A percentile compares a stretch with the other conserved stretches of the same genome.
These are phyloP conservation scores for Wickerhamiella vanderwaltii DNA, from an alignment of 805 yeast genomes.

Conservation along the genomic window DNA sequence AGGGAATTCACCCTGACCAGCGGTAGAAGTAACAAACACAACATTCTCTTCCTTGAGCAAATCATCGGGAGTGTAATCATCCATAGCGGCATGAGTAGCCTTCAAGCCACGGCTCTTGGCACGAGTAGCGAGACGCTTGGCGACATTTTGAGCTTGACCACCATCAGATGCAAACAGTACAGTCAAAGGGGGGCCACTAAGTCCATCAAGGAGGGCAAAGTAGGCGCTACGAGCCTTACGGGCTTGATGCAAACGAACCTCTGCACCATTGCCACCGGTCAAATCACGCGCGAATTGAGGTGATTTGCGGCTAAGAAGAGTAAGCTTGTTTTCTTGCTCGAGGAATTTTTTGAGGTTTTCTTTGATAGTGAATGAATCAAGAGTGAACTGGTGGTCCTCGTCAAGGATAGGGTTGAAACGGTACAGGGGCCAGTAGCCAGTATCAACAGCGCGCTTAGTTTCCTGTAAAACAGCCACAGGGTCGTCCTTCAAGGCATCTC, in stretches of 20 bases:
- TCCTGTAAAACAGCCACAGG: constrained; percentile 69
- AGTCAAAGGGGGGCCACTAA: constrained; percentile 84
- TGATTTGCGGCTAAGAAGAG: constrained; percentile 54
- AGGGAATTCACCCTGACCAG: constrained; percentile 83
- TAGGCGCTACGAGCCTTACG: constrained; percentile 66
- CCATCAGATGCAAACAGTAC: constrained; percentile 86
- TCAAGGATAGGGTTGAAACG: constrained; percentile 60
- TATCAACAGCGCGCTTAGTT: constrained; percentile 78
- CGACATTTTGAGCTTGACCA: constrained; percentile 75
- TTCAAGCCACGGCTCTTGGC: constrained; percentile 72
- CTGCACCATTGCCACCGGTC: constrained; percentile 47
- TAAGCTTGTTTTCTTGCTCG: constrained; percentile 80
- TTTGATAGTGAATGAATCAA: constrained; percentile 75
- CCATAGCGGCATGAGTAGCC: constrained; percentile 53
- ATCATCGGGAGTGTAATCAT: constrained; percentile 61
- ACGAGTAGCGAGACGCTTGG: constrained; percentile 63
- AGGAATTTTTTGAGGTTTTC: constrained; percentile 66
- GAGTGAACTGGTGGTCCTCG: constrained; percentile 48
- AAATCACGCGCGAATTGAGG: constrained; percentile 72
- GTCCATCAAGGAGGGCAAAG: constrained; percentile 64
- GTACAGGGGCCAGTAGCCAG: constrained; percentile 95
- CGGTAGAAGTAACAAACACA: constrained; percentile 58
- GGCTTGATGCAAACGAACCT: constrained; percentile 46
- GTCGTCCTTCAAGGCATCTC: constrained; percentile 41
- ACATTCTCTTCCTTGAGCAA: constrained; percentile 58